Evolutionary conservation across 768 basidiomycete genomes (phyloP), one percentile per base, ranked within the genome.

Genomic region (Boletales sp.): DNA sequence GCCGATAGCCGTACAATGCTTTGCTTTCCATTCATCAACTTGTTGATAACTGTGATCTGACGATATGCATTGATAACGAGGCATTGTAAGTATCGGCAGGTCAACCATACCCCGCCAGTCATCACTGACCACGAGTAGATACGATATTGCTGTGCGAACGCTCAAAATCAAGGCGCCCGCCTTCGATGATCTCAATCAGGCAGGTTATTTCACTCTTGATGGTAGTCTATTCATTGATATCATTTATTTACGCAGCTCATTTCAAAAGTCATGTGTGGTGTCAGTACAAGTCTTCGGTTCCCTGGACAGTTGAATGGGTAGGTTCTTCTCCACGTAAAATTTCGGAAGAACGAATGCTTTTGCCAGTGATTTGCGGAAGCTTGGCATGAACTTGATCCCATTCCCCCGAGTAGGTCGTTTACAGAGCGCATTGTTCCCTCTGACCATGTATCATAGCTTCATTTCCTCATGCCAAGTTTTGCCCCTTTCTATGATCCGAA

Each of bases 401-500:
- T 99, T 98, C 80, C 95, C 95, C 57, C 92, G 94, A 52, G 87
- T 88, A 68, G 46, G 81, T 70, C 17, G 7, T 14, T 12, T 11
- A 14, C 25, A 46, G 37, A n/a, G 15, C 11, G 17, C 15, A 5
- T 7, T 21, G 8, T 31, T 38, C 30, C 10, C 8, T 15, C 31
- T 51, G 37, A 49, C 14, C 25, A 14, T 41, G 11, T 34, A 25
- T 44, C 62, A 61, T 67, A 95, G 86, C 80, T 98, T 46, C 95
- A 99, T 67, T 99, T 97, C 81, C 80, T 99, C 59, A 89, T 92
- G 75, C 91, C 92, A 43, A 94, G 91, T 57, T 96, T 93, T 66
- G 93, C 92, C 0, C 96, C 96, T 1, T 83, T 98, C 58, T 83
- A 79, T 55, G 81, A 91, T 57, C 75, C 81, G 3, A 81, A 81